Base-by-base conservation (phyloP, 2,329 filamentous ascomycete species). In the Plectosphaerella sp. region DNA sequence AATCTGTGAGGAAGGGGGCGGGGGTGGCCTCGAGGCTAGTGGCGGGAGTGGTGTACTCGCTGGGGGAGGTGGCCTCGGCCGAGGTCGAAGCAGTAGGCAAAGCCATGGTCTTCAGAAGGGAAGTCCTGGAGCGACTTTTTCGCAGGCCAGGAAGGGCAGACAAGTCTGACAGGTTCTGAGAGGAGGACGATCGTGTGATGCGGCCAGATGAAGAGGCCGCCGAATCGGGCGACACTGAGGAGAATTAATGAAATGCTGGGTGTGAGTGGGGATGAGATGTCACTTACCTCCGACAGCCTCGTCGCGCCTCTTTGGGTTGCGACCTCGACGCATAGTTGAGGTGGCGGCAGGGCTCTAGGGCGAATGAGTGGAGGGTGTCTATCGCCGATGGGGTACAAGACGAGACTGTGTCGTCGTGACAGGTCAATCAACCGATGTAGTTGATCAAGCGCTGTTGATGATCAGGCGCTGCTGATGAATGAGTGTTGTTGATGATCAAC, bases 11-110 rank as follows among this genome's bases (percentile, higher is more conserved):
- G n/a, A n/a, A n/a, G n/a, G n/a, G n/a, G 6, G 64, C 66, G 3
- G 73, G 73, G 1, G 72, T 75, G 8, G 69, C 64, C 12, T 67
- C 64, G 57, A 65, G 64, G 57, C 73, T 76, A 20, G 74, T 76
- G 25, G 71, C 64, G 3, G 73, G 72, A 8, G 74, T 77, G 14
- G 68, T 68, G 53, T 69, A 68, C 24, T 71, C 73, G 54, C 68
- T 70, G 18, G 69, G 69, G 4, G 67, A 67, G 5, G 57, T 61
- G 18, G 60, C 62, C 18, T 59, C 59, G 15, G 66, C 59, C 0
- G 69, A 67, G 6, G 71, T 72, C 9, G 67, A 59, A 16, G 63
- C 62, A 2, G 70, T 65, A 8, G 41, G n/a, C 5, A 20, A 16
- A 41, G 37, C 37, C 28, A 33, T 33, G 28, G 28, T 33, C 28